Conservation (phyloP, 495 filamentous ascomycete genomes). For the Penicillium maclennaniae region DNA sequence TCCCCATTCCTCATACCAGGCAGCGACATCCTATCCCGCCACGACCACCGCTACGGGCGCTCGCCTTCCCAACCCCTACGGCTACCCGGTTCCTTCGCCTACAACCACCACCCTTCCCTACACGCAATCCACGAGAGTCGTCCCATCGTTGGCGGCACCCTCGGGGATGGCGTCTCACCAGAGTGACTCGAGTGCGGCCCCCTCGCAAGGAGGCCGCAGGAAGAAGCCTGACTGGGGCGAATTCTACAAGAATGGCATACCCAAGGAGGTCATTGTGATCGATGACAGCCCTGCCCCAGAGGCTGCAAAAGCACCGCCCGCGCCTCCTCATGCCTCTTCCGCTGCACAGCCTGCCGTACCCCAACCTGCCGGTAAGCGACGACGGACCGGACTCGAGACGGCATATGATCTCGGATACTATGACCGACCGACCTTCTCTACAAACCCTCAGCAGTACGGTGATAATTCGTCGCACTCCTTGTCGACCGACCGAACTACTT, state of each 20-base stretch:
- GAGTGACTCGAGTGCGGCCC: slow-evolving; percentile 27
- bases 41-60: slow-evolving; percentile 48
- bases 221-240: slow-evolving; percentile 74
- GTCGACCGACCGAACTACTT: slow-evolving; percentile 85
- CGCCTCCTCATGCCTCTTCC: slow-evolving; percentile 17
- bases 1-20: slow-evolving; percentile 64
- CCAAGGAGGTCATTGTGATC: slow-evolving; percentile 93
- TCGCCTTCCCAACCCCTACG: slow-evolving; percentile 48
- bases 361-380: slow-evolving; percentile 60
- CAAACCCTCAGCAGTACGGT: slow-evolving; percentile 65
- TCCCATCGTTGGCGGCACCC: slow-evolving; percentile 33
- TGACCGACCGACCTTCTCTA: slow-evolving; percentile 60
- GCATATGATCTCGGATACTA: slow-evolving; percentile 64
- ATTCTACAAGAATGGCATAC: slow-evolving; percentile 90
- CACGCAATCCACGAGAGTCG: slow-evolving; percentile 32
- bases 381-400: slow-evolving; percentile 58
- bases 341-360: slow-evolving; percentile 21
- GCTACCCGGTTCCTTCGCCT: slow-evolving; percentile 44
- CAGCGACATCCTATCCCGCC: slow-evolving; percentile 51
- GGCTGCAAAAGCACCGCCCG: slow-evolving; percentile 34
- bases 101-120: slow-evolving; percentile 39
- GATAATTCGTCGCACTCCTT: slow-evolving; percentile 63
- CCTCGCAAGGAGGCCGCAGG: slow-evolving; percentile 57
- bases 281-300: slow-evolving; percentile 79
- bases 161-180: slow-evolving; percentile 29